Base-by-base conservation (phyloP, 2,329 filamentous ascomycete genomes). In the Aspergillus neoniger region DNA sequence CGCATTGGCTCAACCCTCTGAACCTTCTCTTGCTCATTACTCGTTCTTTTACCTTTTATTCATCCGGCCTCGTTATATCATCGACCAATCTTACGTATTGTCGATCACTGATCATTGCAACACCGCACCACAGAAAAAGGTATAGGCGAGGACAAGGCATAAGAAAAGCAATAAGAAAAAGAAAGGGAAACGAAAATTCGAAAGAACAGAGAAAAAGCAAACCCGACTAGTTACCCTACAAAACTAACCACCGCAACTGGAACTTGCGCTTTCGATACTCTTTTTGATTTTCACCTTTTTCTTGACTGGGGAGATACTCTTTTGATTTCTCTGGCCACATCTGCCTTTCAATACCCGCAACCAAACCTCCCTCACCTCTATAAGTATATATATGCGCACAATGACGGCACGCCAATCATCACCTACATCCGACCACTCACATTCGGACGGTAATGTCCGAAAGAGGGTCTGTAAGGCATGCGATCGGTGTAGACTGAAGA, bases 381-480 rank as follows among this genome's bases (percentile, higher is more conserved):
- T 14, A 61, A 44, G 57, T 54, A 63, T 55, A 67, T 52, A 51
- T 36, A 36, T 36, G 32, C 32, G 68, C 62, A 71, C 60, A 57
- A 77, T 78, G 76, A 73, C 73, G 25, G 73, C 74, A 50, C 74
- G 75, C 43, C 76, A 77, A 69, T 72, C 76, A 65, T 72, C 75
- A 57, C 76, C 76, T 36, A 65, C 70, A n/a, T 76, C 74, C 41
- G 75, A 77, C 23, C 67, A 76, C 60, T 76, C 74, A 28, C 74
- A 77, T 64, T 76, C 77, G 17, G 80, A 82, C 68, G 76, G 76
- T 63, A 81, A 80, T 64, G 79, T 77, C 39, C 76, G 86, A 66
- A 88, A 88, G 76, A 80, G 86, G 69, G 86, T 88, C 41, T 86
- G 86, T 73, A 88, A 88, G 76, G 86, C 86, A 23, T 88, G 86